Percentiles rank a stretch among this genome's conserved stretches.
These are phyloP conservation scores for Lecanoromycetidae sp. DNA, from an alignment of 2,329 filamentous ascomycete species.

Conservation along the genomic window DNA sequence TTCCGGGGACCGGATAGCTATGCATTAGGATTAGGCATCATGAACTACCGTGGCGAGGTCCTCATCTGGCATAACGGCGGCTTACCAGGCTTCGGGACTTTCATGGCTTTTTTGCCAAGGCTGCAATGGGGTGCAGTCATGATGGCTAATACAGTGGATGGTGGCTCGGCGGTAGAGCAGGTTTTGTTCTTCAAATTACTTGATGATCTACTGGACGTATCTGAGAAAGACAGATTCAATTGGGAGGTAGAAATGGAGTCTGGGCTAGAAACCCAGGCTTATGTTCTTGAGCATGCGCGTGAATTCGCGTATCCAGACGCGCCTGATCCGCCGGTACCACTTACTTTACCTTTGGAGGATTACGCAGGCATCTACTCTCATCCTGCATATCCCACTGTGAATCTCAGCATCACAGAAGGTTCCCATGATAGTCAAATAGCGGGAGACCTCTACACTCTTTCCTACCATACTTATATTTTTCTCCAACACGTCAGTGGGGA, in stretches of 20 bases:
- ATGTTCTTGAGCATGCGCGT: neutral
- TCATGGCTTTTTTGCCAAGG: constrained; percentile 36
- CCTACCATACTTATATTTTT: neutral
- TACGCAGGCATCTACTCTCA: constrained; percentile 36
- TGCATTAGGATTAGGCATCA: constrained; percentile 31
- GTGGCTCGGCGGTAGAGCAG: constrained; percentile 28
- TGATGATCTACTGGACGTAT: constrained; percentile 30
- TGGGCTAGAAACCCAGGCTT: neutral
- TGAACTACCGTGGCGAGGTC: constrained; percentile 33
- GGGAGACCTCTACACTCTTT: neutral
- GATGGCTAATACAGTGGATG: constrained; percentile 35
- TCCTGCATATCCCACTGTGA: constrained; percentile 29
- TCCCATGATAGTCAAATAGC: no score
- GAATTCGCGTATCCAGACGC: constrained; percentile 23
- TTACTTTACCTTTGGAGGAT: constrained; percentile 25
- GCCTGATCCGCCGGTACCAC: constrained; percentile 2
- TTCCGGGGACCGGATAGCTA: constrained; percentile 28
- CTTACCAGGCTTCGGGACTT: constrained; percentile 34
- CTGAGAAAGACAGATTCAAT: constrained; percentile 15
- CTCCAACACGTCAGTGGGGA: constrained; percentile 23
- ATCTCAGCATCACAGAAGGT: constrained; percentile 6
- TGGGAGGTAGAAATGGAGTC: neutral
- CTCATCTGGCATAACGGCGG: constrained; percentile 35
- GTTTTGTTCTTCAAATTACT: constrained; percentile 31
- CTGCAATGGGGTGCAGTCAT: constrained; percentile 33